Evolutionary conservation across 1,284 basidiomycete genomes (phyloP), one percentile per base, ranked within the genome.

Genomic region (Testicularia cyperi): DNA sequence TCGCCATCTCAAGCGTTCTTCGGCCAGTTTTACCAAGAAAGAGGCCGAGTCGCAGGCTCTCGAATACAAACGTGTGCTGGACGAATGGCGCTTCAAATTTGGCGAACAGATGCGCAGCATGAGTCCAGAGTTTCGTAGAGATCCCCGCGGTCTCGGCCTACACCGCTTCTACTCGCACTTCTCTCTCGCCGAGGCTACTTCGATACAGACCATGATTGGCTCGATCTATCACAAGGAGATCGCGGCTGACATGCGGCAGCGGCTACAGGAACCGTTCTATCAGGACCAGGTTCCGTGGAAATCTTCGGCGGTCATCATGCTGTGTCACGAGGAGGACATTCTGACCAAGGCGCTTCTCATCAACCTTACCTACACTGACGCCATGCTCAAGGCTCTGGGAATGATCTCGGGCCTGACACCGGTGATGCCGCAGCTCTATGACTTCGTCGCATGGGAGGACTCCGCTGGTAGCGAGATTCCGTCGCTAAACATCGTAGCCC

Each of bases 121-220:
- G 51, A 62, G 51, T 24, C 33, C 29, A 26, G 46, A 39, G 14
- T 55, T 55, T 20, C 49, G 52, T 19, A 47, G 41, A 16, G 57
- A 62, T 38, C 42, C 46, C 22, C 52, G 51, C 23, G 57, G 57
- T 5, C 47, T 62, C 3, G 46, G 47, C 23, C 24, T 62, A 15
- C 57, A 62, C 34, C 57, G 57, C 16, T 62, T 41, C 47, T 62
- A 51, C 22, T 51, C 40, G 12, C 44, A 47, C 44, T 62, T 62
- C 14, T 46, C 57, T 12, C 49, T 46, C 14, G 52, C 52, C 13
- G 57, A 62, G 37, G 52, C 52, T 4, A 37, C 41, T 3, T 55
- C 57, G 27, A 26, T 62, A 6, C 57, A 55, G 8, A 43, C 46
- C 8, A 28, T 36, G 13, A 46, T 62, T 30, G 57, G 57, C 28